A percentile compares a stretch with the other conserved stretches of the same genome.
phyloP scores from a whole-genome alignment of 2,329 filamentous ascomycete species.

The Geosmithia putterillii region DNA sequence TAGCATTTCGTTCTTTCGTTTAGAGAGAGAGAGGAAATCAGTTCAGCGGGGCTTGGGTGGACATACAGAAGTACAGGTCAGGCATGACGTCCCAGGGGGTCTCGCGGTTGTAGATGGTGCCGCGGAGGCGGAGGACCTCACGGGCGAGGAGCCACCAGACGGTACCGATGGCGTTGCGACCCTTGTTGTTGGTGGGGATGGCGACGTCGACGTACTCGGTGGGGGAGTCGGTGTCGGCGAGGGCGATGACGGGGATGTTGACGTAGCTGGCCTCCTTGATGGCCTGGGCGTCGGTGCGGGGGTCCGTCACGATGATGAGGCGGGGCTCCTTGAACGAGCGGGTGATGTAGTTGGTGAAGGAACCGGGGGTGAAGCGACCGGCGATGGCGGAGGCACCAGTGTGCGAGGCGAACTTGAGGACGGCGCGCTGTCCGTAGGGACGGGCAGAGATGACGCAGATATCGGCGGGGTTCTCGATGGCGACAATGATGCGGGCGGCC shows the following conservation, averaged over 20 bases:
- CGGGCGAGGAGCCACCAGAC: conserved; percentile 99
- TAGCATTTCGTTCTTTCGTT: neutral
- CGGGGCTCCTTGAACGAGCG: conserved; percentile 99
- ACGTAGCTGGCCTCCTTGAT: conserved; percentile 99
- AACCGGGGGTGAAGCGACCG: conserved; percentile 99
- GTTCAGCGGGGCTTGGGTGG: neutral
- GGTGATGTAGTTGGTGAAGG: conserved; percentile 99
- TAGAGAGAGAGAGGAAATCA: too few species aligned
- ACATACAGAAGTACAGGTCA: conserved; percentile 95
- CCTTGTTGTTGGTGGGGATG: conserved; percentile 99
- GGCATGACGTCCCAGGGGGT: conserved; percentile 98
- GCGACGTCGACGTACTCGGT: conserved; percentile 99
- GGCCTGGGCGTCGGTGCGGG: conserved; percentile 98
- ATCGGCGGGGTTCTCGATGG: conserved; percentile 98
- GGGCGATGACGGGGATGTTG: conserved; percentile 99
- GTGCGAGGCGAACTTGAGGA: conserved; percentile 99
- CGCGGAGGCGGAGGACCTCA: conserved; percentile 97
- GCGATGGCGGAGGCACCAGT: conserved; percentile 96
- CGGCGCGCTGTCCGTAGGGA: conserved; percentile 98
- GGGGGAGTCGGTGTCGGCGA: conserved; percentile 97
- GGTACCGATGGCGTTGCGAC: conserved; percentile 95
- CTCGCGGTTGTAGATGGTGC: conserved; percentile 92
- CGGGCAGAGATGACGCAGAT: conserved; percentile 99
- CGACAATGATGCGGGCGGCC: conserved; percentile 95
- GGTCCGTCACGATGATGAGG: conserved; percentile 98